Base-by-base conservation (phyloP, 352 stramenopile species). In the Halophytophthora polymorphica region DNA sequence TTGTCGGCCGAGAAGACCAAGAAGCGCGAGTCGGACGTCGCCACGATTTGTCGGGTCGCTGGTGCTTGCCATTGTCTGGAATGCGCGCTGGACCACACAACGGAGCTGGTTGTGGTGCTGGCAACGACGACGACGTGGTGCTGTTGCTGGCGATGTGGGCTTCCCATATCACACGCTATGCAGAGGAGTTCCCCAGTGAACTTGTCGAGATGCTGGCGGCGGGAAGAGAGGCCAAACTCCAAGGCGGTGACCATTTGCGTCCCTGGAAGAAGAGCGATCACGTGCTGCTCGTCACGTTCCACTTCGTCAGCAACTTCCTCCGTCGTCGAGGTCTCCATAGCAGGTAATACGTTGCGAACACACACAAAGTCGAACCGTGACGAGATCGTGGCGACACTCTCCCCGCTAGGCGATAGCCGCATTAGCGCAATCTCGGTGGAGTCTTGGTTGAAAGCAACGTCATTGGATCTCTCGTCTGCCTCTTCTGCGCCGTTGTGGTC, bases 351-450 rank as follows among this genome's bases (percentile, higher is more conserved):
- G 15, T 29, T 38, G 4, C 34, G 37, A 35, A 79, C 39, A 7
- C 34, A 41, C 33, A 76, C 42, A 31, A 7, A 37, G 33, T 63
- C 35, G n/a, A 66, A 61, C 5, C 3, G 45, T 15, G 69, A 62
- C 15, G 60, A 58, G 2, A 77, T 44, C 1, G 35, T 64, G 0
- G 69, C 71, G 13, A 68, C 36, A 19, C 23, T 29, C 2, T 53
- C 13, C 7, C 43, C 45, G 29, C 47, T 64, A 0, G 57, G 41
- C 3, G 72, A 80, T 6, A 83, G 41, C 8, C 61, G 51, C 28
- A 80, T 19, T 10, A 69, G 15, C 1, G 50, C 52, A 15, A 80
- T 66, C 39, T 73, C 55, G 28, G 45, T 12, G 12, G 45, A 11
- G 15, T 8, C 41, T 19, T 17, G 19, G 21, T 4, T 31, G 25